Conservation (phyloP, 164 flowering plant species). For the Akebia trifoliata region DNA sequence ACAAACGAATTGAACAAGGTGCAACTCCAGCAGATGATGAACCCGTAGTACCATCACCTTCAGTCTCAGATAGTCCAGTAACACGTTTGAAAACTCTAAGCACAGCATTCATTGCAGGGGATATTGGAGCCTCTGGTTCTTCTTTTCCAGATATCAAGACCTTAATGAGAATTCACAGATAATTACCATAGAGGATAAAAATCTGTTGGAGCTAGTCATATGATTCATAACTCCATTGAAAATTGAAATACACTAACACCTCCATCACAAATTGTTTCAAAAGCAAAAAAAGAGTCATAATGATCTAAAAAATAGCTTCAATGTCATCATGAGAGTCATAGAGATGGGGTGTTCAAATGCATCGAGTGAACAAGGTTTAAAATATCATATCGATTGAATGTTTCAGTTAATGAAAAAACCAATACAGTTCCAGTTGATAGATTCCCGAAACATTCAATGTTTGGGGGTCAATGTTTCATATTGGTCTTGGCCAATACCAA, state of each 20-base stretch:
- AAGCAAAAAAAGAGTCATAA: neutral
- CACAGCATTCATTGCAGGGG: slow-evolving; percentile 92
- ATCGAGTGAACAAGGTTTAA: too few relatives aligned
- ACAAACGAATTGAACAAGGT: slow-evolving; percentile 55
- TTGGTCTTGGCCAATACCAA: too few relatives aligned
- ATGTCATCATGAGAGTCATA: too few relatives aligned
- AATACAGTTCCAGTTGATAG: too few relatives aligned
- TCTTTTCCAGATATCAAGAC: slow-evolving; percentile 84
- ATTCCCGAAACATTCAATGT: too few relatives aligned
- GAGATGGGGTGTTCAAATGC: too few relatives aligned
- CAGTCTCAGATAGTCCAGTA: slow-evolving; percentile 53
- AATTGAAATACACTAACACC: too few relatives aligned
- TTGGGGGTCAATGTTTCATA: too few relatives aligned
- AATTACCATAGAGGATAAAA: neutral
- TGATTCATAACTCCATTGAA: neutral
- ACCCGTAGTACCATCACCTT: slow-evolving; percentile 34
- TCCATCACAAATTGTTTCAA: too few relatives aligned
- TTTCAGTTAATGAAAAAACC: too few relatives aligned
- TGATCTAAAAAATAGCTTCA: too few relatives aligned
- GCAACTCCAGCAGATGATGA: slow-evolving; percentile 39
- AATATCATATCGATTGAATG: too few relatives aligned
- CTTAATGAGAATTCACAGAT: slow-evolving; percentile 26
- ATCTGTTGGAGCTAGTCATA: neutral
- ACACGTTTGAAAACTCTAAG: slow-evolving; percentile 80
- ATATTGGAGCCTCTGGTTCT: slow-evolving; percentile 67